Conservation (phyloP, 208 protist species). For the Angomonas ambiguus region DNA sequence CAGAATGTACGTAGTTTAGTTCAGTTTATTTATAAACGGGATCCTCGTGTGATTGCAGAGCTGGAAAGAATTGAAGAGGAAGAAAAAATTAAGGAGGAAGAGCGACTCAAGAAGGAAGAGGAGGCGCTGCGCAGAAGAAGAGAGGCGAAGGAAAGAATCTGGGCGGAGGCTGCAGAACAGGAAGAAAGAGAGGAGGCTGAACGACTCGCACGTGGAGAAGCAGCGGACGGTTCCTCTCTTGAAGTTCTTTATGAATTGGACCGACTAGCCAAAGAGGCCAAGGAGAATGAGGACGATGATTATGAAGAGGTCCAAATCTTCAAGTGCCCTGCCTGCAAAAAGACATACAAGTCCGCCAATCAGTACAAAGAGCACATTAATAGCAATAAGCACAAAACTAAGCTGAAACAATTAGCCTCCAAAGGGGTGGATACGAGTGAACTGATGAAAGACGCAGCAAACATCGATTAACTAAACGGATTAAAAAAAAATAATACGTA, state of each 20-base stretch:
- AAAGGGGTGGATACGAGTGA: slow-evolving; percentile 72
- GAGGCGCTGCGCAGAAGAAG: slow-evolving; percentile 53
- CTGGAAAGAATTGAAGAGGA: slow-evolving; percentile 53
- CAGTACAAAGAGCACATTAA: slow-evolving; percentile 86
- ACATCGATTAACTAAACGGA: slow-evolving; percentile 12
- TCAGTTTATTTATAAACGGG: slow-evolving; percentile 80
- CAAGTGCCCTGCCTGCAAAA: slow-evolving; percentile 87
- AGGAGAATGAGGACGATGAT: slow-evolving; percentile 34
- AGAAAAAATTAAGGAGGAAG: slow-evolving; percentile 46
- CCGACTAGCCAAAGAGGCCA: slow-evolving; percentile 55
- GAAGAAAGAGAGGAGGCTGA: slow-evolving; percentile 71
- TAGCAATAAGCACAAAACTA: slow-evolving; percentile 87
- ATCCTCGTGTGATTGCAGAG: slow-evolving; percentile 77
- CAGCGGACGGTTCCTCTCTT: slow-evolving; percentile 62
- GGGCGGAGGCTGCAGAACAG: slow-evolving; percentile 78
- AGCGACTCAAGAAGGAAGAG: slow-evolving; percentile 44
- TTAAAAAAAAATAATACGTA: not conserved
- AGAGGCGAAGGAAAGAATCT: slow-evolving; percentile 75
- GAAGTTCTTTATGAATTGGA: slow-evolving; percentile 87
- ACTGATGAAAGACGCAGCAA: slow-evolving; percentile 58
- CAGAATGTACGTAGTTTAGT: slow-evolving; percentile 71
- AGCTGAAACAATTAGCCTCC: slow-evolving; percentile 73
- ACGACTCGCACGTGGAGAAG: slow-evolving; percentile 64
- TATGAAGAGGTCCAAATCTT: slow-evolving; percentile 21
- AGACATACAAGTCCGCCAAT: slow-evolving; percentile 77